Conservation (phyloP, 176 grass and related monocot genomes). For the Metroxylon sagu region DNA sequence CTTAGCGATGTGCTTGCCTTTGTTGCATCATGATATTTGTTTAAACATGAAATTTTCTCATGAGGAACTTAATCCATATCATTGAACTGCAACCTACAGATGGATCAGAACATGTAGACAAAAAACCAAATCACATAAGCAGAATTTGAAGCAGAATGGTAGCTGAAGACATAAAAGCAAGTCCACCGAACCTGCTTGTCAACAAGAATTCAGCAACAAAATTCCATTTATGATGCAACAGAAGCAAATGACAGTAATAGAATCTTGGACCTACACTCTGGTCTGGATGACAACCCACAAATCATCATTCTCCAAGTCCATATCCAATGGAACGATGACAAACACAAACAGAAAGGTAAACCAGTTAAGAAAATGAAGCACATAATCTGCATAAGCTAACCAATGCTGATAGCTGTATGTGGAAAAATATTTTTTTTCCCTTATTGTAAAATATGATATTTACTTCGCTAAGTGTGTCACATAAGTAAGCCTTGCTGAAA, state of each 20-base stretch:
- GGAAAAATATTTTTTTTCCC: too few species aligned
- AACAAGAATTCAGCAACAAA: conserved; percentile 2
- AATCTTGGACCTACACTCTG: conserved; percentile 15
- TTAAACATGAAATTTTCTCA: too few species aligned
- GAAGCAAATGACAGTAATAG: not conserved
- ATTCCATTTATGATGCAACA: conserved; percentile 4
- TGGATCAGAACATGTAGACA: not conserved
- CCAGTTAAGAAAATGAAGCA: not conserved
- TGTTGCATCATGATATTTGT: too few species aligned
- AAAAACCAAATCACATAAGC: conserved; percentile 1
- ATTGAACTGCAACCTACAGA: too few species aligned
- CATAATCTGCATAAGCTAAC: not conserved
- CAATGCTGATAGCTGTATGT: too few species aligned
- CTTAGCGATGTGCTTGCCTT: too few species aligned
- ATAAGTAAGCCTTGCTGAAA: too few species aligned
- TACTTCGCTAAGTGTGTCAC: too few species aligned
- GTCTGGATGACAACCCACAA: conserved; percentile 1
- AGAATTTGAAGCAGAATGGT: conserved; percentile 86
- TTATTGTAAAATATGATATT: too few species aligned
- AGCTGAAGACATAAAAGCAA: conserved; percentile 92
- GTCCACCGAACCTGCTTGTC: conserved; percentile 63
- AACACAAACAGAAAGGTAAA: not conserved
- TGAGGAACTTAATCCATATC: too few species aligned
- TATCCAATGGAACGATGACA: not conserved
- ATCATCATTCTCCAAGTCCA: not conserved